Conservation (phyloP, 176 grass and related monocot genomes). For the Musa beccarii region DNA sequence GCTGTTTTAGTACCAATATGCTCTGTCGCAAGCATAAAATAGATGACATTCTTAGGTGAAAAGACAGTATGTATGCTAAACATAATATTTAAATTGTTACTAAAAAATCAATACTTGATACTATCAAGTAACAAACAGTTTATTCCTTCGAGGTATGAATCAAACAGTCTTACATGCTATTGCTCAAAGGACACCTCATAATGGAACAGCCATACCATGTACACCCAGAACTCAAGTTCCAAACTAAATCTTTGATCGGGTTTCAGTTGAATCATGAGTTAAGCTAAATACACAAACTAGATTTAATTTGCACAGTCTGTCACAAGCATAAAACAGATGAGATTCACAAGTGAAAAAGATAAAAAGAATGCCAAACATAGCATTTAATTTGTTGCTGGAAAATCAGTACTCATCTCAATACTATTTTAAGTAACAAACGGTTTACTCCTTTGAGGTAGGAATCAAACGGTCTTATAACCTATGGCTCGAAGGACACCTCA, state of each 20-base stretch:
- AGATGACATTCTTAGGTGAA: not conserved
- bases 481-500: not conserved
- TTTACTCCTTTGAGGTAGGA: not conserved
- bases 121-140: not conserved
- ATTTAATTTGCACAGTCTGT: conserved; percentile 84
- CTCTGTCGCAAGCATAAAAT: conserved; percentile 40
- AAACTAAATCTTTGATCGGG: not conserved
- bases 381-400: not conserved
- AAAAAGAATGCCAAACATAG: not conserved
- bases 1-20: conserved; percentile 98
- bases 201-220: not conserved
- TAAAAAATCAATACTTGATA: not conserved
- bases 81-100: not conserved
- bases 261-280: conserved; percentile 7
- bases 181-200: not conserved
- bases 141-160: not conserved
- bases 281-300: not conserved
- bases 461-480: not conserved
- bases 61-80: conserved; percentile 5
- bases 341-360: conserved; percentile 21
- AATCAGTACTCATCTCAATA: not conserved
- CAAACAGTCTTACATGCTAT: not conserved
- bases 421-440: not conserved
- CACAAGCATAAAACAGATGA: conserved; percentile 5
- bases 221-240: not conserved